Percentiles rank a stretch among this genome's conserved stretches.
phyloP scores from a whole-genome alignment of 2,329 filamentous ascomycete species.

The Penicillium sp. region DNA sequence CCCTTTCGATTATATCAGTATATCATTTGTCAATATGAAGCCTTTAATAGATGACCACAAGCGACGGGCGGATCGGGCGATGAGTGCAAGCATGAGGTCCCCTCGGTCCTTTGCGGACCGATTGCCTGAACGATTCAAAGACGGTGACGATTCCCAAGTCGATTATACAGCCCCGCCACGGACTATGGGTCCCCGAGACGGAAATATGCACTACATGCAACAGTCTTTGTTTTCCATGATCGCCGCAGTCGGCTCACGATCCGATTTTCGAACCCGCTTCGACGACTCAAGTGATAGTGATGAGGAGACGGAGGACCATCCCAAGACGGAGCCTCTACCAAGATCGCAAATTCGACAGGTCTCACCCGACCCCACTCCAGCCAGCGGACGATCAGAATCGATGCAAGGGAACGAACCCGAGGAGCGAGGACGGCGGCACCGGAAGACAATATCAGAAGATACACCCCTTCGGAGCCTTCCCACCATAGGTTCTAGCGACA shows the following conservation, averaged over 20 bases:
- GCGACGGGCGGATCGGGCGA: slow-evolving; percentile 37
- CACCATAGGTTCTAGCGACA: slow-evolving; percentile 47
- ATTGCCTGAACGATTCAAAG: slow-evolving; percentile 58
- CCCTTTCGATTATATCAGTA: slow-evolving; percentile 2
- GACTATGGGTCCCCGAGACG: slow-evolving; percentile 35
- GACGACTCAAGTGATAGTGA: slow-evolving; percentile 83
- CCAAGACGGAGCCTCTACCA: slow-evolving; percentile 16
- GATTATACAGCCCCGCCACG: slow-evolving; percentile 59
- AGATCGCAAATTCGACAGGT: slow-evolving; percentile 5
- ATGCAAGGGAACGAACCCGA: slow-evolving; percentile 17
- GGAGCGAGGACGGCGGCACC: slow-evolving; percentile 49
- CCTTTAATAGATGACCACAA: slow-evolving; percentile 39
- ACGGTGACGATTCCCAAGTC: slow-evolving; percentile 59
- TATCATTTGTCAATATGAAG: slow-evolving; percentile 27
- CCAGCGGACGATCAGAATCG: slow-evolving; percentile 1
- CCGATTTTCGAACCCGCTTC: slow-evolving; percentile 78
- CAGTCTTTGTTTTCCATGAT: slow-evolving; percentile 94
- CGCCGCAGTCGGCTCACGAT: slow-evolving; percentile 77
- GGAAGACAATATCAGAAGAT: slow-evolving; percentile 62
- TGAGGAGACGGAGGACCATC: slow-evolving; percentile 43
- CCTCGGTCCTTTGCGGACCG: slow-evolving; percentile 49
- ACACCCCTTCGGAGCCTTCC: slow-evolving; percentile 61
- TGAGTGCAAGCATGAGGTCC: slow-evolving; percentile 43
- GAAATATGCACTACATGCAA: slow-evolving; percentile 69
- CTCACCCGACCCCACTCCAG: slow-evolving; percentile 2